Evolutionary conservation across 306 rosid genomes (phyloP), one percentile per base, ranked within the genome.

Genomic region (Senna siamea): DNA sequence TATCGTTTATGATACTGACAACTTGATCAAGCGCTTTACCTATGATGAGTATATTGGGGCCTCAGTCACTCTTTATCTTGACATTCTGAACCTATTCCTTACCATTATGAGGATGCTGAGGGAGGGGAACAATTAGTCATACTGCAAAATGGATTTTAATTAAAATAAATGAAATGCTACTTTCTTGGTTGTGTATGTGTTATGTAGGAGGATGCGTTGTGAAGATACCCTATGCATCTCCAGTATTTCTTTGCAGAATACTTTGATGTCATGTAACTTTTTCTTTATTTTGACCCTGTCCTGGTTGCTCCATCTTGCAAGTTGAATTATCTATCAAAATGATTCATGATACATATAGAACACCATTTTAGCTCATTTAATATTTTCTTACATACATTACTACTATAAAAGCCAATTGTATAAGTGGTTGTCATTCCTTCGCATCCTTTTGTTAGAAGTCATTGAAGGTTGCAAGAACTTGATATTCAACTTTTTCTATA

Each of bases 31-130:
- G 83, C 93, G 97, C 51, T 89, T 88, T 67, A 89, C 96, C 0
- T 91, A 93, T 38, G 98, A 93, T 12, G 91, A 89, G 73, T 91
- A 93, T 83, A 93, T 93, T 60, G 94, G 96, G 80, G 98, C 98
- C 67, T 88, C 98, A 2, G 84, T 93, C 66, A 88, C 94, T 32
- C 98, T 91, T 51, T 91, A 93, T 72, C 90, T 93, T 17, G 97
- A 93, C 78, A 84, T 93, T 26, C 87, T 93, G 65, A 93, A 93
- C 87, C 85, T 93, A 66, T 93, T 93, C 82, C 94, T 93, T 26
- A 40, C 93, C 71, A 93, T 93, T 78, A 74, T 93, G 88, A 87
- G 97, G 86, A 69, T 93, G 86, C 83, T 93, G 87, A 86, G 92
- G 84, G 65, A 74, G 75, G 88, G 85, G 19, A 83, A 91, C 84